Evolutionary conservation across 75 land plant genomes (phyloP).

Genomic region (Pinus albicaulis): DNA sequence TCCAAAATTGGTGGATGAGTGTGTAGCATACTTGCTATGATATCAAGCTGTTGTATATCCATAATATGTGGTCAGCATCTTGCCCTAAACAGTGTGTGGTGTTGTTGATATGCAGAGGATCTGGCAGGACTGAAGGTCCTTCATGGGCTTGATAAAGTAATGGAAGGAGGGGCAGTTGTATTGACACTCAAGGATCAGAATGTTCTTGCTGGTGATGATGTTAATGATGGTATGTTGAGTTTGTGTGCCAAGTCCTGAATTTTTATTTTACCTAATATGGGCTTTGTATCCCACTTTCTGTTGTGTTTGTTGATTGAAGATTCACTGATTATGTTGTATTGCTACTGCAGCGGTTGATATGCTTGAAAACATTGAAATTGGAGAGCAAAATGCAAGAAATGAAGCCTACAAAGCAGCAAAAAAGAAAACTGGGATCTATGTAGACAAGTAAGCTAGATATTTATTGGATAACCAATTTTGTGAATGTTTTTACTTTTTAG

Average conservation of each 20-base stretch:
- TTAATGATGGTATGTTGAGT: constrained; percentile 73
- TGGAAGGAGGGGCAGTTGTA: constrained; percentile 98
- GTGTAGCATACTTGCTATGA: background rate
- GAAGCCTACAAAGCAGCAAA: constrained; percentile 95
- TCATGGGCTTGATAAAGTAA: constrained; percentile 96
- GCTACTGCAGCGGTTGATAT: constrained; percentile 67
- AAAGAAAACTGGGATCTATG: constrained; percentile 83
- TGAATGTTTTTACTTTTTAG: background rate
- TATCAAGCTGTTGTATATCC: background rate
- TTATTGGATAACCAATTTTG: background rate
- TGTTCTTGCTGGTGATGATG: constrained; percentile 77
- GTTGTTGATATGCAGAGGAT: constrained; percentile 44
- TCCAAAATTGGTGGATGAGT: background rate
- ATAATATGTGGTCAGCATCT: background rate
- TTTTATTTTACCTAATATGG: background rate
- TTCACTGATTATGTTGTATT: background rate
- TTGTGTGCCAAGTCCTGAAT: background rate
- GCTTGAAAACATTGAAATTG: constrained; percentile 95
- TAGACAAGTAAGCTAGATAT: constrained; percentile 68
- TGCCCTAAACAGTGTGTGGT: constrained; percentile 1
- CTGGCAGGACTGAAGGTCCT: constrained; percentile 94
- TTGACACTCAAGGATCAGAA: constrained; percentile 91
- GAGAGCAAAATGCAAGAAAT: constrained; percentile 81
- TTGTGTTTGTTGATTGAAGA: background rate
- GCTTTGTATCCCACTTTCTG: background rate